These are phyloP conservation scores for Solanum chmielewskii DNA, from an alignment of 257 asterid species.

Conservation along the genomic window DNA sequence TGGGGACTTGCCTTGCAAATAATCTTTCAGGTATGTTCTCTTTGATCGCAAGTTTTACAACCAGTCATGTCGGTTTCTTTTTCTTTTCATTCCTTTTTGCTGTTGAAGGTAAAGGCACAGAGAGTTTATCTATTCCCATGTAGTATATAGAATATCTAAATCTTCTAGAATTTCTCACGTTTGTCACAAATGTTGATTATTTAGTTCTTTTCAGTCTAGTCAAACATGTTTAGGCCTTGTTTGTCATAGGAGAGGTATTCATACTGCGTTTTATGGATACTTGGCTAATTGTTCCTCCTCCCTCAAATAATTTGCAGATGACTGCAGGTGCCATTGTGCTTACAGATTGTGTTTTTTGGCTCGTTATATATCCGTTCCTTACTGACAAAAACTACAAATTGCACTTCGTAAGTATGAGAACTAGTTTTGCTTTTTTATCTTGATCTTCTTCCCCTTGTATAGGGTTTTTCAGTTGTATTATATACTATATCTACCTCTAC, in stretches of 20 bases:
- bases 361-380: slow-evolving; percentile 59
- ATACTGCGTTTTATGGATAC: neutral
- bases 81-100: neutral
- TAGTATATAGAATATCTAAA: neutral
- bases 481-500: neutral
- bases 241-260: neutral
- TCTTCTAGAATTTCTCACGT: neutral
- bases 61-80: neutral
- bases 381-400: slow-evolving; percentile 30
- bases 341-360: slow-evolving; percentile 56
- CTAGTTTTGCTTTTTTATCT: neutral
- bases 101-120: neutral
- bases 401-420: slow-evolving; percentile 38
- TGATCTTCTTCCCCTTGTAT: neutral
- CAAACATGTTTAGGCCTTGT: neutral
- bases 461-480: neutral
- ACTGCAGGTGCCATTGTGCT: slow-evolving; percentile 76
- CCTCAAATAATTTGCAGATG: slow-evolving; percentile 20
- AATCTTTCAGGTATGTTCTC: slow-evolving; percentile 51
- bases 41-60: neutral
- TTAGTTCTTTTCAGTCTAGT: neutral
- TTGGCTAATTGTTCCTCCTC: neutral
- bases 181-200: neutral
- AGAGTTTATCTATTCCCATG: neutral
- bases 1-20: slow-evolving; percentile 57